Conservation (phyloP, 768 basidiomycete genomes). For the Boletus speciosus region DNA sequence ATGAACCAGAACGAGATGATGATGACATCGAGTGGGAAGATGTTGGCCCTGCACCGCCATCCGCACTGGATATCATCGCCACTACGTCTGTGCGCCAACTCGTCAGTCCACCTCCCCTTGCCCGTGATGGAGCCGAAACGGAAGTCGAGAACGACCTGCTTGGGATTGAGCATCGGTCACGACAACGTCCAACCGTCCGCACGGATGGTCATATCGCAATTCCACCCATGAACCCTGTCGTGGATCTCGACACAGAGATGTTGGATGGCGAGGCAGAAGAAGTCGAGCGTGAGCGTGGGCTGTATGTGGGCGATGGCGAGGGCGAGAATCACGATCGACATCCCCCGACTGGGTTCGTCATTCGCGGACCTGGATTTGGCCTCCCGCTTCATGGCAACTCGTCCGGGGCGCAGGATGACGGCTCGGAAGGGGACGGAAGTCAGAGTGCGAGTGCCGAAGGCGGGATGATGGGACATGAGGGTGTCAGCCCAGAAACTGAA, state of each 20-base stretch:
- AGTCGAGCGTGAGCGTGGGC: neutral
- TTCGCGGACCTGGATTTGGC: constrained; percentile 18
- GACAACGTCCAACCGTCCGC: constrained; percentile 24
- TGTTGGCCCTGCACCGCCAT: neutral
- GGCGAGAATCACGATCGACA: constrained; percentile 7
- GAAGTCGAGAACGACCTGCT: constrained; percentile 31
- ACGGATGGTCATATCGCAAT: constrained; percentile 23
- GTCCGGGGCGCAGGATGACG: constrained; percentile 12
- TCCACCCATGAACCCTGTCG: constrained; percentile 5
- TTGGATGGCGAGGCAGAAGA: constrained; percentile 20
- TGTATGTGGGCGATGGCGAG: constrained; percentile 9
- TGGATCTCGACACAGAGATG: constrained; percentile 30
- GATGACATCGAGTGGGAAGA: constrained; percentile 27
- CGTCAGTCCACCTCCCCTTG: constrained; percentile 21
- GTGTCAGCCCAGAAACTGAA: neutral
- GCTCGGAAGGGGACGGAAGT: constrained; percentile 21
- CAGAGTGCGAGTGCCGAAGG: constrained; percentile 19
- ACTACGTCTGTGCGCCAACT: constrained; percentile 12
- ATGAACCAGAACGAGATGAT: constrained; percentile 32
- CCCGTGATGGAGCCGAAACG: constrained; percentile 32
- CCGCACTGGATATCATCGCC: neutral
- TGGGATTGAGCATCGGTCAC: constrained; percentile 7
- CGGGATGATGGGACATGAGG: neutral
- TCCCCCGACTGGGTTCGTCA: neutral
- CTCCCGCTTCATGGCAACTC: constrained; percentile 15